These are phyloP conservation scores for Chara braunii DNA, from an alignment of 139 green algal species.

Conservation along the genomic window DNA sequence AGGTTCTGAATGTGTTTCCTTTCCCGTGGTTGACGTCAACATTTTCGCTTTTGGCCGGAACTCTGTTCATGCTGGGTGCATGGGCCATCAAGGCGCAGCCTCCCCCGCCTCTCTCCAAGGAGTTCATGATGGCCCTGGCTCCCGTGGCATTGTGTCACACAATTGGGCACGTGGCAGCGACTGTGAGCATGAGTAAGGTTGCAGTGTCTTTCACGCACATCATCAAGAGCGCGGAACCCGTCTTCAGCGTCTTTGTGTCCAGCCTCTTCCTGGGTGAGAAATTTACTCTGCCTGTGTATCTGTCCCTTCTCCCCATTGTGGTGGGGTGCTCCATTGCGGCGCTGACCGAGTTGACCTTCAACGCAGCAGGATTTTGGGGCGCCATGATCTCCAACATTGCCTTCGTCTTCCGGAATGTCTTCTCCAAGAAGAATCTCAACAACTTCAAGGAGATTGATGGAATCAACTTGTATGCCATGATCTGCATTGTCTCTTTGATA, in stretches of 20 bases:
- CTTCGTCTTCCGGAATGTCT: constrained; percentile 45
- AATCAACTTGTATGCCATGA: constrained; percentile 43
- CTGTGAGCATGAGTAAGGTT: constrained; percentile 92
- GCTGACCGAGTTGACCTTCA: constrained; percentile 75
- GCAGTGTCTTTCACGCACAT: constrained; percentile 96
- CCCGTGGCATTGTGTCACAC: constrained; percentile 65
- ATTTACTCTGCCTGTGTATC: constrained; percentile 72
- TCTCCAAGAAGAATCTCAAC: constrained; percentile 44
- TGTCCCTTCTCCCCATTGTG: constrained; percentile 88
- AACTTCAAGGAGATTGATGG: constrained; percentile 37
- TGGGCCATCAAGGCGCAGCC: constrained; percentile 16
- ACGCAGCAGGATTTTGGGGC: constrained; percentile 51
- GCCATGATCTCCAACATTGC: constrained; percentile 46
- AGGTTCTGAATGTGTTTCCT: constrained; percentile 39
- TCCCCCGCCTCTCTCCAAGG: constrained; percentile 4
- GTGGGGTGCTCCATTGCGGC: constrained; percentile 39
- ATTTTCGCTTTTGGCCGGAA: constrained; percentile 27
- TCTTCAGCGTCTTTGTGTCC: constrained; percentile 85
- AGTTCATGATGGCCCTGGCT: constrained; percentile 31
- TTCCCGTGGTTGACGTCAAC: constrained; percentile 38
- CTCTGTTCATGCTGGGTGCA: constrained; percentile 22
- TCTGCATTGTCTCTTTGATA: constrained; percentile 41
- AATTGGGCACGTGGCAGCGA: constrained; percentile 91
- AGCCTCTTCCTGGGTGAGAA: constrained; percentile 63
- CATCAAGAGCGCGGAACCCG: constrained; percentile 66